Evolutionary conservation across 2,329 filamentous ascomycete genomes (phyloP), one percentile per base, ranked within the genome.

Genomic region (Amauroascus verrucosus): DNA sequence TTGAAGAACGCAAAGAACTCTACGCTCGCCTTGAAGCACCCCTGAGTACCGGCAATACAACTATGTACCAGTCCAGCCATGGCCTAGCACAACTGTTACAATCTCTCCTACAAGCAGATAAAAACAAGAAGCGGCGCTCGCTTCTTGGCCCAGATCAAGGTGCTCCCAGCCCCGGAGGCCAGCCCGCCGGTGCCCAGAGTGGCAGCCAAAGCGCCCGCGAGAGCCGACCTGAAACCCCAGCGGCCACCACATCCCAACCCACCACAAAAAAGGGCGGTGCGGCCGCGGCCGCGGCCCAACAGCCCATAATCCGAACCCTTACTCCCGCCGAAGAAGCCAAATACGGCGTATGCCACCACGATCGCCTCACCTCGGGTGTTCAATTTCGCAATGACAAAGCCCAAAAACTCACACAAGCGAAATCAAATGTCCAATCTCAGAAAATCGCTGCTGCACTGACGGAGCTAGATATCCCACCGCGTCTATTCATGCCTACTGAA

Each of bases 1-100:
- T 94, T 65, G 84, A 88, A 60, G 89, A 96, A 65, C 85, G 93
- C 52, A 82, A 84, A 60, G 90, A 95, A 66, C 80, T 95, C 43
- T 95, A 91, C 71, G 81, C 82, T 58, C 81, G 91, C 50, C 82
- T 98, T 9, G 91, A 96, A 64, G 87, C 88, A 58, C 90, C 90
- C 67, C 77, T 62, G 74, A 86, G 73, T 69, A 84, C 72, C 48
- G 75, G 76, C 54, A 86, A 87, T 62, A 86, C 87, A 56, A 79
- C 77, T 61, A 76, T 81, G 45, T 95, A 94, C 72, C 88, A 88
- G 63, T 85, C 86, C 16, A 94, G 86, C 51, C 77, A 83, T 57
- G 88, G 88, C 6, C 74, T 98, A 3, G 83, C 87, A 53, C 81
- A 83, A 51, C 78, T 97, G 16, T 80, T 95, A 56, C 84, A 91